phyloP scores from a whole-genome alignment of 805 yeast species.

The Metschnikowia anglica region DNA sequence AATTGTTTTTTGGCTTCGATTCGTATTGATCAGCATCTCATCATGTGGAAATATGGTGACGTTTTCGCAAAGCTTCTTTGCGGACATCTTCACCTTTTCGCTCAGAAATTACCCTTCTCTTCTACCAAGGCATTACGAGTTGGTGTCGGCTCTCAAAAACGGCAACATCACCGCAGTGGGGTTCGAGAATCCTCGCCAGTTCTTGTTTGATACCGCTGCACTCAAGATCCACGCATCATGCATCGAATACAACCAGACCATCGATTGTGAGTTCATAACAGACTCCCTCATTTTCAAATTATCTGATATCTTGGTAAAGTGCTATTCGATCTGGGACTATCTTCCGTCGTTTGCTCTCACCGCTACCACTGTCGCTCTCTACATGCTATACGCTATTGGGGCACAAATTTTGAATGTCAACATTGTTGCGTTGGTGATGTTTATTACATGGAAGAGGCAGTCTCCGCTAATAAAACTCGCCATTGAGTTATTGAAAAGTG shows the following conservation, averaged over 20 bases:
- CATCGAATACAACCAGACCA: not conserved
- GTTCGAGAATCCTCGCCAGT: slow-evolving; percentile 19
- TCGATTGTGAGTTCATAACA: slow-evolving; percentile 7
- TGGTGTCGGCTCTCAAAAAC: not conserved
- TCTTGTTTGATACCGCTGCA: slow-evolving; percentile 14
- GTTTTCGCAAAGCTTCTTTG: slow-evolving; percentile 28
- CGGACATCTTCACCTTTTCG: slow-evolving; percentile 31
- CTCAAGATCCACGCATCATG: slow-evolving; percentile 9
- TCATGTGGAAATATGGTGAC: slow-evolving; percentile 30
- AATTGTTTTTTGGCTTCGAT: slow-evolving; percentile 20
- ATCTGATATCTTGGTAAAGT: slow-evolving; percentile 11
- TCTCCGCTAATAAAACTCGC: slow-evolving; percentile 8
- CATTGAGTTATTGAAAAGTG: slow-evolving; percentile 6
- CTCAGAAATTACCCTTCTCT: slow-evolving; percentile 22
- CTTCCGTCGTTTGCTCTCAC: slow-evolving; percentile 15
- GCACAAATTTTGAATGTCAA: slow-evolving; percentile 19
- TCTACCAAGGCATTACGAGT: slow-evolving; percentile 13
- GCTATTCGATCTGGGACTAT: slow-evolving; percentile 7
- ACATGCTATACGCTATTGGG: slow-evolving; percentile 15
- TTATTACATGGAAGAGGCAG: slow-evolving; percentile 8
- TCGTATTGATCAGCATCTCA: slow-evolving; percentile 22
- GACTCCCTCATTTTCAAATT: slow-evolving; percentile 18
- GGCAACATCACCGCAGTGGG: not conserved
- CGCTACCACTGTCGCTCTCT: slow-evolving; percentile 12
- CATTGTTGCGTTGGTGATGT: slow-evolving; percentile 10